Percentiles rank a stretch among this genome's conserved stretches.
These are phyloP conservation scores for Fraxinus pennsylvanica DNA, from an alignment of 257 asterid genomes.

Conservation along the genomic window DNA sequence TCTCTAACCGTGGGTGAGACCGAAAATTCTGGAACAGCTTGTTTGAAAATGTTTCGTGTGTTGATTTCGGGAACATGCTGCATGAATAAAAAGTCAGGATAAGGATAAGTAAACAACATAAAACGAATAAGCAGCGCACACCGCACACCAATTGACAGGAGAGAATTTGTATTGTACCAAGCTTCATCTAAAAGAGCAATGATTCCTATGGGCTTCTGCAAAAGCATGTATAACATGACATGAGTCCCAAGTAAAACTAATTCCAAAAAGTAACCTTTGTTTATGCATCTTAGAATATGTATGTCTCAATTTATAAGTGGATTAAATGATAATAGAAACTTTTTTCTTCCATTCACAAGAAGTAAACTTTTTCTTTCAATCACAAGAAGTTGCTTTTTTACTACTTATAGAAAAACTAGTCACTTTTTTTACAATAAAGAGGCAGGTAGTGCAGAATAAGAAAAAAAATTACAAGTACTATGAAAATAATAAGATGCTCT, in stretches of 20 bases:
- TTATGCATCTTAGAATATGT: not conserved
- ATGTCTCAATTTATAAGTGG: not conserved
- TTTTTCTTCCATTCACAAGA: not conserved
- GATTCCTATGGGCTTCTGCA: conserved; percentile 98
- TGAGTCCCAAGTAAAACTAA: conserved; percentile 27
- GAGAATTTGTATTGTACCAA: conserved; percentile 58
- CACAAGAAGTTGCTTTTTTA: not conserved
- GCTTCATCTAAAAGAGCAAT: conserved; percentile 97
- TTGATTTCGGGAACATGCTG: conserved; percentile 99
- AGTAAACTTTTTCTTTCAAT: not conserved
- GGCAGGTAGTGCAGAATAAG: not conserved
- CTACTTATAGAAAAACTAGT: not conserved
- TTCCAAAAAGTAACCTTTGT: conserved; percentile 6
- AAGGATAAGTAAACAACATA: conserved; percentile 33
- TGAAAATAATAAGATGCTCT: conserved; percentile 13
- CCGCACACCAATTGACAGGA: conserved; percentile 30
- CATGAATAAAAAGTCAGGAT: conserved; percentile 31
- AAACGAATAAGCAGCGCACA: conserved; percentile 22
- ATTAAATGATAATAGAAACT: not conserved
- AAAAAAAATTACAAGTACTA: conserved; percentile 3
- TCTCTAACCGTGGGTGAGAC: conserved; percentile 74
- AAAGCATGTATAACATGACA: conserved; percentile 25
- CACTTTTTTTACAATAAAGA: not conserved
- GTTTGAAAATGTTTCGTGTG: conserved; percentile 89
- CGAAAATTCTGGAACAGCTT: conserved; percentile 84